Percentiles rank a stretch among this genome's conserved stretches.
phyloP scores from a whole-genome alignment of 1,284 basidiomycete genomes.

The Pseudozyma pruni region DNA sequence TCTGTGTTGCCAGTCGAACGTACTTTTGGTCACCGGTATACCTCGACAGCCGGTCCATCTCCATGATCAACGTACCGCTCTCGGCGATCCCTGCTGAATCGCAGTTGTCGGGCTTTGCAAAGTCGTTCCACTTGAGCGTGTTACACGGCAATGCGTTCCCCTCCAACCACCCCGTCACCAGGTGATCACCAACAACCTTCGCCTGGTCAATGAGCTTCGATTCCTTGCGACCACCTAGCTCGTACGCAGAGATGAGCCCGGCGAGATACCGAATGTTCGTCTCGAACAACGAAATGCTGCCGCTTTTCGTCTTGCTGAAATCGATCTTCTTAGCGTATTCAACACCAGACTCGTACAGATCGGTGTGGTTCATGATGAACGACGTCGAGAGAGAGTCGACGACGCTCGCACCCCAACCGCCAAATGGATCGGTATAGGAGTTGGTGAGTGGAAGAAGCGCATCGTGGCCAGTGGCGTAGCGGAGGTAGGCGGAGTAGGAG shows the following conservation, averaged over 20 bases:
- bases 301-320: conserved; percentile 42
- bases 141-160: conserved; percentile 57
- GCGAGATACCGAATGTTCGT: conserved; percentile 63
- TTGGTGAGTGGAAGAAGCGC: conserved; percentile 48
- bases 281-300: conserved; percentile 55
- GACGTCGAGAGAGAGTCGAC: conserved; percentile 59
- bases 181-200: conserved; percentile 48
- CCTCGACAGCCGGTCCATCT: conserved; percentile 55
- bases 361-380: conserved; percentile 56
- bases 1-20: conserved; percentile 31
- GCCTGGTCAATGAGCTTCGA: conserved; percentile 55
- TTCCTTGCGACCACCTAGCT: conserved; percentile 55
- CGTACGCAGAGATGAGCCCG: conserved; percentile 59
- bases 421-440: conserved; percentile 36
- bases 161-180: conserved; percentile 56
- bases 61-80: conserved; percentile 55
- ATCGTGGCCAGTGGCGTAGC: conserved; percentile 51
- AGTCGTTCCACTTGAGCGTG: conserved; percentile 52
- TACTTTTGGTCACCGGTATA: conserved; percentile 55
- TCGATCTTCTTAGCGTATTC: conserved; percentile 43
- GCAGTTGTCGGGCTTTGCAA: conserved; percentile 20
- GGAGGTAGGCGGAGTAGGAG: conserved; percentile 49
- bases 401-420: conserved; percentile 61
- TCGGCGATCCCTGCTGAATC: conserved; percentile 51
- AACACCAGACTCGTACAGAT: conserved; percentile 43